Evolutionary conservation across 2,329 filamentous ascomycete genomes (phyloP), one percentile per base, ranked within the genome.

Genomic region (Colletotrichum lupini): DNA sequence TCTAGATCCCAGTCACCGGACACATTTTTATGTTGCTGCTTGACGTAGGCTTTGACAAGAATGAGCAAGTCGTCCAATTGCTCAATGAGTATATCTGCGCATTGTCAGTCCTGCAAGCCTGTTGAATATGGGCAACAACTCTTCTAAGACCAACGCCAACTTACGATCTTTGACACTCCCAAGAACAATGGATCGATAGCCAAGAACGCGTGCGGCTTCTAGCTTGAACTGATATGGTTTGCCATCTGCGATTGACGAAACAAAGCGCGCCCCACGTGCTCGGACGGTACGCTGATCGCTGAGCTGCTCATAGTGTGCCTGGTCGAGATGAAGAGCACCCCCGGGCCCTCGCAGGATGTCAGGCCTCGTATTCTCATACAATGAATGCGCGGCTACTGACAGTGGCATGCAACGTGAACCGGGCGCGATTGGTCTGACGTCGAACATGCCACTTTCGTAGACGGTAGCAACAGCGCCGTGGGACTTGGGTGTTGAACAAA

Each of bases 331-430:
- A 0, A 90, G 80, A 7, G 79, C 77, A 0, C 88, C 88, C 0
- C 88, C 88, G 0, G 88, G 88, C 0, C 88, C 88, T 5, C 79
- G 73, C 1, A 89, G 76, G 1, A 86, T 75, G 76, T 90, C 88
- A 0, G 88, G 88, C 19, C 88, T 77, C 0, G 83, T 82, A 72
- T 90, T 90, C 79, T 90, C 88, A 64, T 90, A 90, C 11, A 90
- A 77, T 0, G 87, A 85, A 73, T 90, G 88, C 0, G 88, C 86
- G 1, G 87, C 87, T 0, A 90, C 87, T 0, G 84, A 85, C 0
- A 85, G 67, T 0, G 86, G 83, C 0, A 85, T 89, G 72, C 88
- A 90, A 1, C 79, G 79, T 0, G 83, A 80, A 0, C 75, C 74
- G 0, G 83, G 80, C 5, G 81, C 79, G 0, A 84, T 76, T 0